Base-by-base conservation (phyloP, 2,329 filamentous ascomycete species). In the Hypoxylon sp. region DNA sequence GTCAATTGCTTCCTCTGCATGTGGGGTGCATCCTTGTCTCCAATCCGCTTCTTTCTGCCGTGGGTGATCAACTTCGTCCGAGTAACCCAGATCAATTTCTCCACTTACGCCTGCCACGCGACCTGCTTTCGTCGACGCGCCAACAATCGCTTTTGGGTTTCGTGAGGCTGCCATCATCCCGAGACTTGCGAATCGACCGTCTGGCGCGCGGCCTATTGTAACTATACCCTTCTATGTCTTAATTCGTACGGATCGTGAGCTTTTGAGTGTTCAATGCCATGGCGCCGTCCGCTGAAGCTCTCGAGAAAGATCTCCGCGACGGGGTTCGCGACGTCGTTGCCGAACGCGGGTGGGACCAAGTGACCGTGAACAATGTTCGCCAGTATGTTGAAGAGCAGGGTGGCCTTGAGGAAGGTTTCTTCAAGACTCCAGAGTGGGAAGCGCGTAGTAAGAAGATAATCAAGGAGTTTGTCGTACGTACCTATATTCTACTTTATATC, bases 321-420 rank as follows among this genome's bases (percentile, higher is more conserved):
- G 81, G 82, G 3, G 85, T 87, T 37, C 80, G 77, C 55, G 78
- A 81, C 2, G 74, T 88, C 44, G 87, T 84, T 72, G 76, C 48
- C 13, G 65, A 80, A 26, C 74, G 76, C 19, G 80, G 83, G 11
- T 71, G 82, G 3, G 83, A 86, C 19, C 71, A 81, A 3, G 81
- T 89, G 8, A 86, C 86, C 0, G 87, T 91, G 66, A 90, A 89
- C 72, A 82, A 80, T 54, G 83, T 89, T 60, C 87, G 89, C 61
- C 83, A 85, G 66, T 80, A 79, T 48, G 84, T 83, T 1, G 87
- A 88, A 66, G 78, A 84, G 31, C 78, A 84, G 47, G 78, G 87
- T 0, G 78, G 75, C 0, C 81, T 90, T 1, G 81, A 84, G 0
- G 77, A 83, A 0, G 85, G 83, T 0, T 88, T 89, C 68, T 84